Evolutionary conservation across 192 early-diverging fungal genomes (phyloP).

Genomic region (Allomyces macrogynus): DNA sequence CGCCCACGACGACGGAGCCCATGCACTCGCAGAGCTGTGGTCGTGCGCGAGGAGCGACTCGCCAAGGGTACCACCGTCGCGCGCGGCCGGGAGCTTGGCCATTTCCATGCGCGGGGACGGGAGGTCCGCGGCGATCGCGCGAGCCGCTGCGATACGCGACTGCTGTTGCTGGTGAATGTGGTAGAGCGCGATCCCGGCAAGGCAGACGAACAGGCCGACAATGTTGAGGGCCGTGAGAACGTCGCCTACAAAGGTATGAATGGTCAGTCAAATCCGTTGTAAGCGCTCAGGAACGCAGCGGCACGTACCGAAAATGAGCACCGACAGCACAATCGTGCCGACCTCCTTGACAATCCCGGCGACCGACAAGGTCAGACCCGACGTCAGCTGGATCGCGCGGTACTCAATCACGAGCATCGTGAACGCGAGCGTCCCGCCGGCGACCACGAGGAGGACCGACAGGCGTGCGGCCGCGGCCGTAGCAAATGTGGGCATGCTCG

Average conservation of each 20-base stretch:
- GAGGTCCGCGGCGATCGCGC: no score
- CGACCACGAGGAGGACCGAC: conserved; percentile 34
- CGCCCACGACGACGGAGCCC: background rate
- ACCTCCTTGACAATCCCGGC: conserved; percentile 80
- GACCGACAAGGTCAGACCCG: conserved; percentile 71
- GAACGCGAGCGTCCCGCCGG: conserved; percentile 72
- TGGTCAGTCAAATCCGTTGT: no score
- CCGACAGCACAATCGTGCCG: conserved; percentile 49
- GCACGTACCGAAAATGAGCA: conserved; percentile 35
- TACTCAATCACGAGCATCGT: conserved; percentile 75
- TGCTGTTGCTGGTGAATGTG: conserved; percentile 36
- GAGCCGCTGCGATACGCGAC: background rate
- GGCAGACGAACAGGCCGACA: conserved; percentile 50
- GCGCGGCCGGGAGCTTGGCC: no score
- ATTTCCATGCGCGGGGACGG: no score
- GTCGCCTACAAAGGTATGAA: conserved; percentile 21
- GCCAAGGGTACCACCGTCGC: no score
- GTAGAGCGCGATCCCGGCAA: conserved; percentile 63
- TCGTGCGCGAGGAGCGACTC: no score
- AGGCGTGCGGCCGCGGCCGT: conserved; percentile 9
- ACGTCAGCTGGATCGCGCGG: conserved; percentile 58
- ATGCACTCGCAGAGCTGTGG: background rate
- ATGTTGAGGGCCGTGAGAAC: conserved; percentile 50
- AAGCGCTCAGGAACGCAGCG: no score
- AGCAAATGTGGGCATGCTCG: conserved; percentile 21